Evolutionary conservation across 805 yeast genomes (phyloP), one percentile per base, ranked within the genome.

Genomic region (Candida schatavii): DNA sequence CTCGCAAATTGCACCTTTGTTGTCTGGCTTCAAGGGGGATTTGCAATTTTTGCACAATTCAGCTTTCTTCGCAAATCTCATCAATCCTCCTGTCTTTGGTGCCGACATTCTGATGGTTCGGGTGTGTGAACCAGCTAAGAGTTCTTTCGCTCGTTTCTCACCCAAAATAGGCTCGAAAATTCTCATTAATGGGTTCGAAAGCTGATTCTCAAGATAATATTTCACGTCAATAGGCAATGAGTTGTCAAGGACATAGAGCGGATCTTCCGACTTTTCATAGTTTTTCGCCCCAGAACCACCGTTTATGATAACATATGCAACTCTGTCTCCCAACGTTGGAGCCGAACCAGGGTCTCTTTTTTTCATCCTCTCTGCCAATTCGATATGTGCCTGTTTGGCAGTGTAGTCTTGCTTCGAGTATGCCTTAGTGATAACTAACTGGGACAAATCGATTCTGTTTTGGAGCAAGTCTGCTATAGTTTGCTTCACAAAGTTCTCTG

Each of bases 311-410:
- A 93, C 99, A 59, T 91, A 93, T 4, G 98, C 98, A 25, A 93
- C 98, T 66, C 99, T 86, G 60, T 93, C 99, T 44, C 99, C 99
- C 37, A 93, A 75, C 10, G 88, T 81, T 3, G 99, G 99, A 1
- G 99, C 99, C 5, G 95, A 85, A 19, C 99, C 99, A 0, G 96
- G 85, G 58, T 93, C 99, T 71, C 99, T 83, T 59, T 89, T 88
- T 41, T 82, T 77, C 97, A 93, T 93, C 53, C 97, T 75, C 55
- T 90, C 96, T 0, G 99, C 97, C 35, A 93, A 74, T 51, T 91
- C 97, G 21, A 90, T 95, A 62, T 93, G 99, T 0, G 99, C 97
- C 62, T 93, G 99, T 48, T 93, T 95, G 21, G 90, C 95, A 3
- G 96, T 85, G 62, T 93, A 93, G 55, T 93, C 97, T 40, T 86